Conservation (phyloP, 192 early-diverging fungal genomes). For the Coemansia sp. region DNA sequence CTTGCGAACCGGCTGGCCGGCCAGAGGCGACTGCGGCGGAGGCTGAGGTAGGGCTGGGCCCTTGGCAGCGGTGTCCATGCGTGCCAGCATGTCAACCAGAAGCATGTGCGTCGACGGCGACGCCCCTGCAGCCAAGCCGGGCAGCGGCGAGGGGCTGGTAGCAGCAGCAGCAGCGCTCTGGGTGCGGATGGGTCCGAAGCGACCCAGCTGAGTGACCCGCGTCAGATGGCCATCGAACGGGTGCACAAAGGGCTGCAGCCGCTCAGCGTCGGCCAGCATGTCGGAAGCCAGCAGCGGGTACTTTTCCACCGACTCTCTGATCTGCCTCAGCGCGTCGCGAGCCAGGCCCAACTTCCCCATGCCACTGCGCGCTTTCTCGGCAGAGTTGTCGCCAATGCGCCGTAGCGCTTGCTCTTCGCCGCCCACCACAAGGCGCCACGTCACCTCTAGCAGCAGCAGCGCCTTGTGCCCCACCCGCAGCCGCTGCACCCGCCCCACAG, state of each 20-base stretch:
- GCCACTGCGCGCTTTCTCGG: not conserved
- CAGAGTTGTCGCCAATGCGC: conserved; percentile 8
- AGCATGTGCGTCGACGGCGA: conserved; percentile 25
- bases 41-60: not conserved
- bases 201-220: conserved; percentile 18
- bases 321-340: conserved; percentile 45
- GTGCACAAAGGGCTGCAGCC: conserved; percentile 35
- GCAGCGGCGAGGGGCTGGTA: not conserved
- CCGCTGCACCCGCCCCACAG: conserved; percentile 31
- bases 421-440: conserved; percentile 41
- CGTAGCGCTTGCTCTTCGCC: conserved; percentile 27
- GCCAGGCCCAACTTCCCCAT: conserved; percentile 13
- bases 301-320: conserved; percentile 17
- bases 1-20: not conserved
- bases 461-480: conserved; percentile 45
- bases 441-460: conserved; percentile 32
- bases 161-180: not conserved
- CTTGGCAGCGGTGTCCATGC: not conserved
- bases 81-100: conserved; percentile 23
- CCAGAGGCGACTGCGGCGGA: not conserved
- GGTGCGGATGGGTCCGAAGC: conserved; percentile 33
- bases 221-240: conserved; percentile 50
- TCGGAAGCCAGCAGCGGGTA: conserved; percentile 30
- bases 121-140: not conserved
- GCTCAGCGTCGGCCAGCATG: conserved; percentile 8